These are phyloP conservation scores for Mycena crocata DNA, from an alignment of 768 basidiomycete genomes.

Conservation along the genomic window DNA sequence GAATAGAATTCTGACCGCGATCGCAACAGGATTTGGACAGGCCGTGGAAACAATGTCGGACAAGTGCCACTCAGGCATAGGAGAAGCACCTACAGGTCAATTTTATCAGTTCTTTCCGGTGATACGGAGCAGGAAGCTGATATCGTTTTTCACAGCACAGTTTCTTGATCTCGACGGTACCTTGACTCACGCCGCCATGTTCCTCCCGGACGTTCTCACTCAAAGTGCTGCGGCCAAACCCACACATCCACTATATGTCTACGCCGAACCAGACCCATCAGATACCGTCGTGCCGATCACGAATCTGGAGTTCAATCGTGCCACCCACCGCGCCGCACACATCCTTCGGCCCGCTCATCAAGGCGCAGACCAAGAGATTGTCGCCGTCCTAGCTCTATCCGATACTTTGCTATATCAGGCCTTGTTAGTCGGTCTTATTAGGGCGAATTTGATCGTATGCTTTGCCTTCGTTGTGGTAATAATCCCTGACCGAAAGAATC, in stretches of 20 bases:
- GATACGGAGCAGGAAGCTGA: too few relatives aligned
- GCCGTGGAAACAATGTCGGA: too few relatives aligned
- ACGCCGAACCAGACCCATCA: neutral
- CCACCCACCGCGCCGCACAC: conserved; percentile 55
- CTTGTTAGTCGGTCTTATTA: conserved; percentile 31
- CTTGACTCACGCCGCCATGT: too few relatives aligned
- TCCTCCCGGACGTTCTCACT: neutral
- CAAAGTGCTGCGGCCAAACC: neutral
- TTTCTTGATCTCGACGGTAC: too few relatives aligned
- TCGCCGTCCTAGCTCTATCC: conserved; percentile 51
- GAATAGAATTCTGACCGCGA: too few relatives aligned
- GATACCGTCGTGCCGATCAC: conserved; percentile 42
- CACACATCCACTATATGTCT: neutral
- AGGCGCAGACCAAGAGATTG: conserved; percentile 44
- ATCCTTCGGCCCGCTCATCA: conserved; percentile 45
- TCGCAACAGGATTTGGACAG: too few relatives aligned
- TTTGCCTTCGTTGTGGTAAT: too few relatives aligned
- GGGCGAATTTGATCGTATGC: conserved; percentile 1
- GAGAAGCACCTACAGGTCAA: too few relatives aligned
- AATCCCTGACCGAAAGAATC: too few relatives aligned
- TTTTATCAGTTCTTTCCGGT: too few relatives aligned
- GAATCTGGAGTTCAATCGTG: conserved; percentile 56
- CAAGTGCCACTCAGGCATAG: too few relatives aligned
- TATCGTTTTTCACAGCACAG: too few relatives aligned
- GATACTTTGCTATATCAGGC: conserved; percentile 54